Evolutionary conservation across 352 stramenopile genomes (phyloP).

Genomic region (Phytophthora syringae): DNA sequence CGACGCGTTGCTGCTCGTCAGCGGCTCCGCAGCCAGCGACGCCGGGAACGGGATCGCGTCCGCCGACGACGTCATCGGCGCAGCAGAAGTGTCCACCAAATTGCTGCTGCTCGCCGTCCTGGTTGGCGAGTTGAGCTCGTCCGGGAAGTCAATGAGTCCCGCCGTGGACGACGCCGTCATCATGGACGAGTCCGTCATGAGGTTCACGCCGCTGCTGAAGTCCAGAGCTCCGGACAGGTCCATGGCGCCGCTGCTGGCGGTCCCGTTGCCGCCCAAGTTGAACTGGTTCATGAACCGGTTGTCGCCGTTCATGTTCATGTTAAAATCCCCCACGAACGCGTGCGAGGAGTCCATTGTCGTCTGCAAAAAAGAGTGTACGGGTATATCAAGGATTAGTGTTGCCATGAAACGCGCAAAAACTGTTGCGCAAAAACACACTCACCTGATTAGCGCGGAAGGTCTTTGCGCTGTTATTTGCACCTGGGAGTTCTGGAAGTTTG

Average conservation of each 20-base stretch:
- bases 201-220: slow-evolving; percentile 69
- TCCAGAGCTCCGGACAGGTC: slow-evolving; percentile 59
- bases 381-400: slow-evolving; percentile 7
- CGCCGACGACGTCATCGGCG: slow-evolving; percentile 36
- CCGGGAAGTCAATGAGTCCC: slow-evolving; percentile 86
- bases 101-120: slow-evolving; percentile 22
- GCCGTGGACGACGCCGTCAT: slow-evolving; percentile 37
- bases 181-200: slow-evolving; percentile 68
- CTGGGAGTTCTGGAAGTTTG: slow-evolving; percentile 21
- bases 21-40: slow-evolving; percentile 66
- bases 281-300: slow-evolving; percentile 84
- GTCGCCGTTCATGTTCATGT: slow-evolving; percentile 66
- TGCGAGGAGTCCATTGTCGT: slow-evolving; percentile 74
- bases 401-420: neutral
- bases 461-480: slow-evolving; percentile 18
- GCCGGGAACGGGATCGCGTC: slow-evolving; percentile 83
- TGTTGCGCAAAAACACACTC: slow-evolving; percentile 9
- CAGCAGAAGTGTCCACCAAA: slow-evolving; percentile 35
- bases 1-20: slow-evolving; percentile 34
- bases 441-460: slow-evolving; percentile 1
- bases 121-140: slow-evolving; percentile 84
- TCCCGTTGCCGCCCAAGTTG: slow-evolving; percentile 46
- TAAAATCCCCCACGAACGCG: slow-evolving; percentile 79
- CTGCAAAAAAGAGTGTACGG: slow-evolving; percentile 9
- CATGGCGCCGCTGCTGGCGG: slow-evolving; percentile 33